Conservation (phyloP, 2,329 filamentous ascomycete species). For the Diaporthe destruens region DNA sequence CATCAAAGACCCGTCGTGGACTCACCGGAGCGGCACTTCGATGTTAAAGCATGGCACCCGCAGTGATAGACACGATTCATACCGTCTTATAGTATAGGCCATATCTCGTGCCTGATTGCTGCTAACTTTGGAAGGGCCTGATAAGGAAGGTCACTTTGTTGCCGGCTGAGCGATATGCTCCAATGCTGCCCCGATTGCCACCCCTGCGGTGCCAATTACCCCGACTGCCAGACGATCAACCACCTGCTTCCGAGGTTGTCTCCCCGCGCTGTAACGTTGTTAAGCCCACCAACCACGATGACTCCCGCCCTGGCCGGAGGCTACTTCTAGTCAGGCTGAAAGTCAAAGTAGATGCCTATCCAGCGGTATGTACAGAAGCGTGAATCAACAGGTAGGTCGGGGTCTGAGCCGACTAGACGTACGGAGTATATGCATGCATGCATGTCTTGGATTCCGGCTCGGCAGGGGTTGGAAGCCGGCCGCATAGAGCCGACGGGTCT, state of each 20-base stretch:
- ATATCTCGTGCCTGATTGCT: constrained; percentile 12
- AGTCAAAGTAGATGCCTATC: neutral
- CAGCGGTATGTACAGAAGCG: too few relatives aligned
- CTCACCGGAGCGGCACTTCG: neutral
- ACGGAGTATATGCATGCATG: neutral
- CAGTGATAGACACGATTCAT: neutral
- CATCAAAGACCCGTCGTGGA: neutral
- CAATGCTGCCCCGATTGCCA: constrained; percentile 22
- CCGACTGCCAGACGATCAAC: neutral
- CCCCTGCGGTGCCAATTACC: constrained; percentile 28
- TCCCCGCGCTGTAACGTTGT: neutral
- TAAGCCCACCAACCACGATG: constrained; percentile 23
- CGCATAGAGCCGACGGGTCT: neutral
- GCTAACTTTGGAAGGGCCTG: neutral
- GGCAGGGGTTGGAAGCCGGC: neutral
- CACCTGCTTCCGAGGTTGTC: neutral
- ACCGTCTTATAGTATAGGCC: constrained; percentile 9
- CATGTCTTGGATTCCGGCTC: constrained; percentile 1
- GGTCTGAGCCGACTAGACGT: neutral
- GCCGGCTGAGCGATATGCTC: constrained; percentile 24
- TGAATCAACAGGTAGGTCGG: too few relatives aligned
- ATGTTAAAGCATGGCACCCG: neutral
- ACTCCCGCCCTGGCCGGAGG: neutral
- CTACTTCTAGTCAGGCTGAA: neutral
- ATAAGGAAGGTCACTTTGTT: constrained; percentile 29